Evolutionary conservation across 1,139 yeast genomes (phyloP).

Genomic region (Yarrowia galli): DNA sequence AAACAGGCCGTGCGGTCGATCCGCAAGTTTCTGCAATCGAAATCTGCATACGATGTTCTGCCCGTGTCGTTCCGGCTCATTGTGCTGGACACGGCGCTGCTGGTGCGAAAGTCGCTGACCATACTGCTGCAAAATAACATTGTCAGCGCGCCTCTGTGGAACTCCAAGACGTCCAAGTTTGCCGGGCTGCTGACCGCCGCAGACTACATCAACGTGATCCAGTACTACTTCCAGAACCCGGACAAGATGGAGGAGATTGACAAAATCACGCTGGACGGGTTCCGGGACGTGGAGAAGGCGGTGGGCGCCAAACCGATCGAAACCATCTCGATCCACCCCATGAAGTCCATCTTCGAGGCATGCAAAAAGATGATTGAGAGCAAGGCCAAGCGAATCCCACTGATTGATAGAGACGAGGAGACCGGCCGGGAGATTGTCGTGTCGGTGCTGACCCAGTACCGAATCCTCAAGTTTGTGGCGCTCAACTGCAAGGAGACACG

Average conservation of each 20-base stretch:
- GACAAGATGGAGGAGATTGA: conserved; percentile 91
- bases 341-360: conserved; percentile 88
- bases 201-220: conserved; percentile 94
- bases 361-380: conserved; percentile 91
- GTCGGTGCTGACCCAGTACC: conserved; percentile 92
- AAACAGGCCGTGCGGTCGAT: conserved; percentile 61
- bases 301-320: conserved; percentile 90
- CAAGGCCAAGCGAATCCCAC: conserved; percentile 91
- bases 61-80: conserved; percentile 95
- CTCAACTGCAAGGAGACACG: conserved; percentile 94
- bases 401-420: conserved; percentile 92
- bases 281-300: conserved; percentile 80
- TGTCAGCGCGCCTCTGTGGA: conserved; percentile 98
- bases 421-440: conserved; percentile 94
- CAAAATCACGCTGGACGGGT: conserved; percentile 81
- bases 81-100: conserved; percentile 88
- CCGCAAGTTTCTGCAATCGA: conserved; percentile 81
- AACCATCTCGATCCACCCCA: conserved; percentile 89
- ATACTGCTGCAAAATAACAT: conserved; percentile 91
- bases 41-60: conserved; percentile 93
- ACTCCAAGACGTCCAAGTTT: conserved; percentile 83
- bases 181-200: conserved; percentile 93
- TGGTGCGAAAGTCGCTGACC: conserved; percentile 89
- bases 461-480: conserved; percentile 94
- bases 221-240: conserved; percentile 90